phyloP scores from a whole-genome alignment of 768 basidiomycete genomes.

The Auriculariales sp. region DNA sequence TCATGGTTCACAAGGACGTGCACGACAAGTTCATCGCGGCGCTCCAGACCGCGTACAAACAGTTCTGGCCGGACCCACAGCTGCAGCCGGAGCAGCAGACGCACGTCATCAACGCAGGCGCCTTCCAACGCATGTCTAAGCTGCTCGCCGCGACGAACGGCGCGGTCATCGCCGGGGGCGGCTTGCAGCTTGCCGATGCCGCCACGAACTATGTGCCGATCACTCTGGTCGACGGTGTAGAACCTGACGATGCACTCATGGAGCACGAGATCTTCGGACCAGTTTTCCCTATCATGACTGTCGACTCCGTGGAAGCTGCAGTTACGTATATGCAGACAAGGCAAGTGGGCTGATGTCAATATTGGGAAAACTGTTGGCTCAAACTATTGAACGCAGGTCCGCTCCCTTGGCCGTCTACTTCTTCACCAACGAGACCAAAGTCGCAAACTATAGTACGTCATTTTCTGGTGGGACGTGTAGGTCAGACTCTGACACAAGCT shows the following conservation, averaged over 20 bases:
- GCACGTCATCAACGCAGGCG: conserved; percentile 37
- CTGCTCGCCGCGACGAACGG: conserved; percentile 57
- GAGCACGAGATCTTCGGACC: conserved; percentile 82
- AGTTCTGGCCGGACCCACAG: conserved; percentile 40
- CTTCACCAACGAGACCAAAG: conserved; percentile 43
- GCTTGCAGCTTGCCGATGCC: conserved; percentile 39
- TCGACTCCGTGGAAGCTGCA: conserved; percentile 56
- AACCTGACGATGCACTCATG: conserved; percentile 57
- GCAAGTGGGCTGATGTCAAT: conserved; percentile 19
- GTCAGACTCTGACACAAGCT: not conserved
- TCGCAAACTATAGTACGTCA: conserved; percentile 47
- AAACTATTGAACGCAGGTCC: conserved; percentile 44
- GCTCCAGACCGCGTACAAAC: conserved; percentile 29
- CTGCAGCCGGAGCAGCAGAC: conserved; percentile 27
- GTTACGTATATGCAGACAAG: conserved; percentile 50
- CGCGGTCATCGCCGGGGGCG: conserved; percentile 48
- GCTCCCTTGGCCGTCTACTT: conserved; percentile 63
- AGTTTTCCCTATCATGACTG: conserved; percentile 56
- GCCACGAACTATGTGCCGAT: conserved; percentile 51
- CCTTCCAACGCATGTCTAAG: conserved; percentile 44
- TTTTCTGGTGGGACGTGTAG: not conserved
- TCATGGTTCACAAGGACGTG: conserved; percentile 28
- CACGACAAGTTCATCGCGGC: conserved; percentile 26
- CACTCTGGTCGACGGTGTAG: conserved; percentile 53
- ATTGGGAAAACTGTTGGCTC: not conserved